Evolutionary conservation across 1,284 basidiomycete genomes (phyloP).

Genomic region (Ustilago lituana): DNA sequence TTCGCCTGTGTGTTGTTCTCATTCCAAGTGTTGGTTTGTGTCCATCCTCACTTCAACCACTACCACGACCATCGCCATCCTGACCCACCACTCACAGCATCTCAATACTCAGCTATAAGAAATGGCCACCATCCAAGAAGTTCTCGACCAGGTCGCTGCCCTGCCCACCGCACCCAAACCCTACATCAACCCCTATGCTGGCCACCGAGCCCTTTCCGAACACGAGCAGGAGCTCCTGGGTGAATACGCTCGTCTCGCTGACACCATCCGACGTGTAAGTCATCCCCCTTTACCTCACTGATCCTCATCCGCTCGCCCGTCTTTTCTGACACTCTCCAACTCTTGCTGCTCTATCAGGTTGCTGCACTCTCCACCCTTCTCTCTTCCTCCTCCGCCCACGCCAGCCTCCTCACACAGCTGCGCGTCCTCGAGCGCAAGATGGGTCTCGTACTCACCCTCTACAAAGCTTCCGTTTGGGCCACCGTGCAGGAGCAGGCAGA

Average conservation of each 20-base stretch:
- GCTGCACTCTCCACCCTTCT: slow-evolving; percentile 67
- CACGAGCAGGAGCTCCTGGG: slow-evolving; percentile 59
- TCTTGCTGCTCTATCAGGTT: no score
- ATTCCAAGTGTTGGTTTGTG: no score
- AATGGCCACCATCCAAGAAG: slow-evolving; percentile 45
- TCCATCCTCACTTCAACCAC: slow-evolving; percentile 2
- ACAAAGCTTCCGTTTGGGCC: slow-evolving; percentile 94
- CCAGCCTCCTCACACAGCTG: slow-evolving; percentile 79
- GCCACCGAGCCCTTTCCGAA: slow-evolving; percentile 51
- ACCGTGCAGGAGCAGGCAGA: slow-evolving; percentile 85
- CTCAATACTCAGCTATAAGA: neutral
- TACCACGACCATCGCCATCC: slow-evolving; percentile 10
- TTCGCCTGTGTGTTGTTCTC: no score
- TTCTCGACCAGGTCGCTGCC: slow-evolving; percentile 42
- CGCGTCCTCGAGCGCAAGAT: slow-evolving; percentile 90
- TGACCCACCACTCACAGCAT: neutral
- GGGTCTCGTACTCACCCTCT: slow-evolving; percentile 79
- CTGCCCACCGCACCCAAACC: slow-evolving; percentile 30
- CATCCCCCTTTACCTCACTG: neutral
- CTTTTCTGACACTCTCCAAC: neutral
- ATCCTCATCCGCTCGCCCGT: no score
- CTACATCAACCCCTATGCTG: slow-evolving; percentile 61
- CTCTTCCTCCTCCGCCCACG: slow-evolving; percentile 75
- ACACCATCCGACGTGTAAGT: slow-evolving; percentile 58
- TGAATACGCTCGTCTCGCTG: slow-evolving; percentile 63